Evolutionary conservation across 2,329 filamentous ascomycete genomes (phyloP), one percentile per base, ranked within the genome.

Genomic region (Colletotrichum sp.): DNA sequence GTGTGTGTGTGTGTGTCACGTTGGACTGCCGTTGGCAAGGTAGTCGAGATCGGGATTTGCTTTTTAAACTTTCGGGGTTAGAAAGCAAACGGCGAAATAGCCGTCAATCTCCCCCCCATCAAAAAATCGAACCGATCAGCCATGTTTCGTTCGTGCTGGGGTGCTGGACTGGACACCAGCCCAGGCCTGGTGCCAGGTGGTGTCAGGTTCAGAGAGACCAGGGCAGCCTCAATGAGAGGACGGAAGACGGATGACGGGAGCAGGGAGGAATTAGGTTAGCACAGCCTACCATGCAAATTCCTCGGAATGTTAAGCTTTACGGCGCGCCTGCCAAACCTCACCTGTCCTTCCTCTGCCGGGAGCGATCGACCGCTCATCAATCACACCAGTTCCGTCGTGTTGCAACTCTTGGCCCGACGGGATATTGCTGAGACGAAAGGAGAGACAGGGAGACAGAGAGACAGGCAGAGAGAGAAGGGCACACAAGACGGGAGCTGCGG

Each of bases 51-150:
- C 72, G 72, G 68, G 61, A 75, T 75, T 72, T 67, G 52, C 34
- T 48, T 72, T 65, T 71, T 71, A 61, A 72, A 63, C 61, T 28
- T 75, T 75, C 71, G 68, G 68, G 68, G 22, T 61, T 72, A 67
- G 44, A 55, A 72, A 75, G 68, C 19, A 75, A 72, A 55, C 48
- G 36, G 68, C 61, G 16, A 72, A 32, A 61, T 30, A 39, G 34
- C 32, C 48, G 66, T 64, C 68, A 55, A 55, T 66, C 48, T 60
- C 28, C 28, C n/a, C 66, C 48, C 15, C n/a, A 16, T 30, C 12
- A 15, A 32, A 25, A 22, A 32, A 32, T 57, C 25, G 13, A 32
- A 44, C 28, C 57, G n/a, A 70, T 52, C 66, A 64, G 12, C 66
- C 63, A 68, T 52, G 48, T 60, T 72, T 64, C 57, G 59, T 57